Evolutionary conservation across 2,329 filamentous ascomycete species (phyloP), one percentile per base, ranked within the genome.

Genomic region (Erysiphe neolycopersici): DNA sequence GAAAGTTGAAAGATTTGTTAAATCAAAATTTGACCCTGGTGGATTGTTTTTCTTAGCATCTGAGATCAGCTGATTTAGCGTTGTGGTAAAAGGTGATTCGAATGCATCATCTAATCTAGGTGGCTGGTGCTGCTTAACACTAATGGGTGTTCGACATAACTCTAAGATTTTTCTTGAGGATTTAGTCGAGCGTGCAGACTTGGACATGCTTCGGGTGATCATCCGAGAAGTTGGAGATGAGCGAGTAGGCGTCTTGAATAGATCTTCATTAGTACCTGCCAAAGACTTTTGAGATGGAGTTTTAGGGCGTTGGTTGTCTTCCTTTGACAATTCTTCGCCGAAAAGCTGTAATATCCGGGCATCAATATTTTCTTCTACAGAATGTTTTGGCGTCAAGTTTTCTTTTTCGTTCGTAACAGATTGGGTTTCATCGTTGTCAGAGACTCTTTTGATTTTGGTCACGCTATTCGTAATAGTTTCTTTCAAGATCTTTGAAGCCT

Each of bases 11-110:
- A 62, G 46, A 31, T 52, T 55, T 4, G 52, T 50, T 45, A 62
- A 62, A 43, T 56, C 54, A 16, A 56, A 46, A 16, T 53, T 50
- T 6, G 50, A 35, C 22, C 43, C 19, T 4, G 55, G 53, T 1
- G 56, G 55, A 6, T 42, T 47, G 39, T 47, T 45, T 9, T 54
- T 52, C n/a, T 54, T 53, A 2, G 48, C 47, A 39, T 55, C 53
- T 22, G 52, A 54, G 46, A 57, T 56, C 10, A 58, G 42, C 26
- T 52, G 48, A 30, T 57, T 57, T 1, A 58, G 41, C 1, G 52
- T 51, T 2, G 55, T 51, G 6, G 58, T 58, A 42, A 60, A 58
- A 6, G 59, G 56, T 9, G 55, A 58, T 32, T 59, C 57, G 18
- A 58, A 51, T 1, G 48, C 43, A n/a, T n/a, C 32, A 11, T 49